Percentiles rank a stretch among this genome's conserved stretches.
These are phyloP conservation scores for Penicillium sp. DNA, from an alignment of 2,329 filamentous ascomycete species.

Conservation along the genomic window DNA sequence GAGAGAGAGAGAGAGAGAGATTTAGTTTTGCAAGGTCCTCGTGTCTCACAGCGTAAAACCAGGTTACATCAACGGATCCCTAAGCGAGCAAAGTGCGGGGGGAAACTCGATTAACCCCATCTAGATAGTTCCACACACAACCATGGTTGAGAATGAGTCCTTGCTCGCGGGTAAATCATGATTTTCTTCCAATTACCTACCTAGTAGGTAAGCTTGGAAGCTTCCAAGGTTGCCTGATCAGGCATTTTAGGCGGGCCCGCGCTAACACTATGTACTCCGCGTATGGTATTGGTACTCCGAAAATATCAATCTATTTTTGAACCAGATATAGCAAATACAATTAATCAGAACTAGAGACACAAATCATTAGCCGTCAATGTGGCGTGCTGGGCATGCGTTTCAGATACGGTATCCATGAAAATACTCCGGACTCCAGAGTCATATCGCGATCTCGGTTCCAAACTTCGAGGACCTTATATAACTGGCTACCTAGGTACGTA, in stretches of 20 bases:
- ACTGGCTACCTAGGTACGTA: not conserved
- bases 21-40: not conserved
- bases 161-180: constrained; percentile 1
- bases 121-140: not conserved
- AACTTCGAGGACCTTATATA: not conserved
- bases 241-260: not conserved
- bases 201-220: not conserved
- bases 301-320: no score
- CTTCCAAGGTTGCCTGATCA: not conserved
- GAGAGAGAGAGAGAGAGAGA: no score
- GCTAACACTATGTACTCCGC: not conserved
- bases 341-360: not conserved
- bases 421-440: constrained; percentile 10
- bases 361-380: not conserved
- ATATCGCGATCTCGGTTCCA: constrained; percentile 3
- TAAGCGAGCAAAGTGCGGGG: constrained; percentile 14
- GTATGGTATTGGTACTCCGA: not conserved
- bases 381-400: constrained; percentile 1
- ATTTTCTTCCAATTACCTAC: no score
- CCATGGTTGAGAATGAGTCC: constrained; percentile 5
- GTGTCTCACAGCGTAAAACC: not conserved
- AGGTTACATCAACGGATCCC: not conserved
- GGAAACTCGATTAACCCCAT: not conserved
- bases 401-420: constrained; percentile 2
- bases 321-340: not conserved